Conservation (phyloP, 805 yeast genomes). For the Schwanniomyces pseudopolymorphus region DNA sequence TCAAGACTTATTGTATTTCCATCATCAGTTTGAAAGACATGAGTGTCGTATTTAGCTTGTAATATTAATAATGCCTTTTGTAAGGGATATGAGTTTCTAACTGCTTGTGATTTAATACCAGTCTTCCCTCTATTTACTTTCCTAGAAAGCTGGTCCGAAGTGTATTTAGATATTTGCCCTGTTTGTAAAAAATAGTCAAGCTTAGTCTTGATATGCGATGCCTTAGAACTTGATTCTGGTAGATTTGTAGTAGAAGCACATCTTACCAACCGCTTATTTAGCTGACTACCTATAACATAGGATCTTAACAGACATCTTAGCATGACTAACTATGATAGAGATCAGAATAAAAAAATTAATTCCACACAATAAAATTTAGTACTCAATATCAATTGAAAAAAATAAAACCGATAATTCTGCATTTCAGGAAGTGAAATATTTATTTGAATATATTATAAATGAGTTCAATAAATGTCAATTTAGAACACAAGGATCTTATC, state of each 20-base stretch:
- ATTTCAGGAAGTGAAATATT: neutral
- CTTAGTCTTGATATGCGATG: conserved; percentile 13
- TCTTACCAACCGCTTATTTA: neutral
- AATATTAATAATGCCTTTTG: conserved; percentile 27
- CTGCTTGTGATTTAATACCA: neutral
- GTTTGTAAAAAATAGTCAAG: conserved; percentile 28
- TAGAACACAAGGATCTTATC: conserved; percentile 5
- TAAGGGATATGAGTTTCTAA: conserved; percentile 4
- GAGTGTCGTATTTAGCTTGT: conserved; percentile 28
- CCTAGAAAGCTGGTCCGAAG: conserved; percentile 15
- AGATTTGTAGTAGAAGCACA: neutral
- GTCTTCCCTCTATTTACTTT: conserved; percentile 4
- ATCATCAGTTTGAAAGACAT: conserved; percentile 19
- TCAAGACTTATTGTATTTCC: conserved; percentile 26
- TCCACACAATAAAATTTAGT: neutral
- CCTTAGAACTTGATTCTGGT: neutral
- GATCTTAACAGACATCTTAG: neutral
- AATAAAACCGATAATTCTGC: neutral
- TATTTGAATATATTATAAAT: neutral
- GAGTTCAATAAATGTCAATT: conserved; percentile 3
- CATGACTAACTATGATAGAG: neutral
- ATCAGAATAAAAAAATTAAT: neutral
- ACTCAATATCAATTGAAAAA: neutral
- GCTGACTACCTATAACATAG: neutral
- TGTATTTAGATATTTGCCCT: conserved; percentile 21